A percentile compares a stretch with the other conserved stretches of the same genome.
These are phyloP conservation scores for Uronychia setigera DNA, from an alignment of 73 alveolate genomes.

Conservation along the genomic window DNA sequence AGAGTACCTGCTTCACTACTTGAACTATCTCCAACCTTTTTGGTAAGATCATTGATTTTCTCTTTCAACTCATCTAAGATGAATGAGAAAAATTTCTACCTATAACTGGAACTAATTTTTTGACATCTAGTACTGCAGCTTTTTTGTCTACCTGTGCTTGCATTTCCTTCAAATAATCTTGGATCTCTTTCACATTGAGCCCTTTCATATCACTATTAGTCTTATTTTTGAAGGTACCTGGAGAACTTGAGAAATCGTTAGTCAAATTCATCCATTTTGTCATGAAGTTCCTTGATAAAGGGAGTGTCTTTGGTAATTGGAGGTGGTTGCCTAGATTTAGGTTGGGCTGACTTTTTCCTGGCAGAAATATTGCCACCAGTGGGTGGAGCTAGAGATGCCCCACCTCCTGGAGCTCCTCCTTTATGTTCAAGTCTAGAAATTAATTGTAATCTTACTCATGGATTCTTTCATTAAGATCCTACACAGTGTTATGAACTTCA, in stretches of 20 bases:
- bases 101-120: background rate
- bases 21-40: too few relatives aligned
- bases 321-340: background rate
- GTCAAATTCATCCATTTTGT: background rate
- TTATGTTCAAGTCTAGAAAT: background rate
- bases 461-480: background rate
- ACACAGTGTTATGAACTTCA: background rate
- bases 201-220: background rate
- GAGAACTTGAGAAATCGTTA: background rate
- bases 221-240: background rate
- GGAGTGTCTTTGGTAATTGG: background rate
- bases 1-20: too few relatives aligned
- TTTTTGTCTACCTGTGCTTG: constrained; percentile 10
- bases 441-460: background rate
- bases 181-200: background rate
- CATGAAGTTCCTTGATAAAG: background rate
- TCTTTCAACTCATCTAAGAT: too few relatives aligned
- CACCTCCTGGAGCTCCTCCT: background rate
- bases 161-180: constrained; percentile 1
- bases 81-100: too few relatives aligned
- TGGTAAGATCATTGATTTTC: background rate
- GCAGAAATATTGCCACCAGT: background rate
- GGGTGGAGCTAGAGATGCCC: background rate
- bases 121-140: constrained; percentile 1
- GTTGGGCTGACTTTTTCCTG: background rate